Evolutionary conservation across 257 asterid genomes (phyloP), one percentile per base, ranked within the genome.

Genomic region (Scutellaria minor): DNA sequence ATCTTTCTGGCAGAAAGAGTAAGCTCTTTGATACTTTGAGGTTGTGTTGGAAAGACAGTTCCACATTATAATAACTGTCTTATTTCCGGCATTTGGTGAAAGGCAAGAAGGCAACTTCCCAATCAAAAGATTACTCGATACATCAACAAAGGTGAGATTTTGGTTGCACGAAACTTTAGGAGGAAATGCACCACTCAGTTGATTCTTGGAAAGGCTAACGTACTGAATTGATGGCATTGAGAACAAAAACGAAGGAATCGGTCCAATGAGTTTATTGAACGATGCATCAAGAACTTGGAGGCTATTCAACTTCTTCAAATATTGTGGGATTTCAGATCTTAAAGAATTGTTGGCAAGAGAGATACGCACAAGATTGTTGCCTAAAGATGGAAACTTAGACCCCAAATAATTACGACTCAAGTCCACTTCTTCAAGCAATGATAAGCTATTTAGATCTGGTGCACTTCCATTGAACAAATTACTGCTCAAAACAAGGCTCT

Each of bases 51-150:
- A 81, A 77, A 95, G 68, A 66, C 99, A 95, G 62, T 95, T 95
- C 88, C 90, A 86, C 62, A 84, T 45, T 51, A 77, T 58, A 12
- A 87, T 20, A 5, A 92, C 90, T 0, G 79, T 90, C 65, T 76
- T 83, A 60, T 83, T 91, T 7, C 88, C 84, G 5, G 75, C 79
- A 27, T 72, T 83, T 8, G 96, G 63, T 50, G 78, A 83, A 5
- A 92, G 96, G 76, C 99, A 95, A 78, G 83, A 53, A 46, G 98
- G 98, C 80, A 92, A 74, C 79, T 75, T 86, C 35, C 99, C 99
- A 5, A 83, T 85, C 88, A 95, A 79, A 13, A 90, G 83, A 64
- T 95, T 95, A 42, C 66, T 88, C 3, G 99, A 95, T 60, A 95
- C 48, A 78, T 95, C 97, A 1, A 95, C 96, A 46, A 80, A 85